Base-by-base conservation (phyloP, 305 asterid species). In the Solanum hybrid region DNA sequence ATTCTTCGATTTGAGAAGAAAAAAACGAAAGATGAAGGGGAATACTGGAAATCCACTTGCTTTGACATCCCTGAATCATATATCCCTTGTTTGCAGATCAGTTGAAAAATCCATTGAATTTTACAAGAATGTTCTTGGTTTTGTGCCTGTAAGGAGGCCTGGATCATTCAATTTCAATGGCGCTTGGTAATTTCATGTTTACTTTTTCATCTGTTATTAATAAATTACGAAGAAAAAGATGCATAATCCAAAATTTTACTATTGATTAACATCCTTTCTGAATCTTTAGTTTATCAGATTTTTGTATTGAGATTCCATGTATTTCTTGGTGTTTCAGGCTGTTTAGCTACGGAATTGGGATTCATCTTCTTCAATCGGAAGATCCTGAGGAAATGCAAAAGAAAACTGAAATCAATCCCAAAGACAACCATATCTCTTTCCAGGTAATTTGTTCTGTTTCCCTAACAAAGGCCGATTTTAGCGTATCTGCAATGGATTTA, bases 361-460 rank as follows among this genome's bases (percentile, higher is more conserved):
- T 97, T 77, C 99, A 97, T 93, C 91, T 97, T 1, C 92, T 97
- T 91, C 99, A 95, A 89, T 94, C 98, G 1, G 99, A 96, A 9
- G 92, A 94, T 86, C 97, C 97, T 4, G 93, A 92, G 4, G 90
- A 80, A 4, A 89, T 97, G 96, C 94, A 94, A 0, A 93, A 93
- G 96, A 96, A 95, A 91, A 91, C 94, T 13, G 95, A 89, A 85
- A 97, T 97, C 78, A 97, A 97, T 92, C 99, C 99, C 66, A 97
- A 97, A 91, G 99, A 96, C 66, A 96, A 95, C 90, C 99, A 97
- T 89, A 97, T 97, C 86, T 97, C 99, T 6, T 97, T 97, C 91
- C 99, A 97, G 99, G 99, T 97, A 88, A 85, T 19, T 77, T 35
- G 7, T 88, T 29, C 6, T 51, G 13, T 88, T 75, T 22, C 82